These are phyloP conservation scores for Spiromastix sp. DNA, from an alignment of 2,329 filamentous ascomycete species.

Conservation along the genomic window DNA sequence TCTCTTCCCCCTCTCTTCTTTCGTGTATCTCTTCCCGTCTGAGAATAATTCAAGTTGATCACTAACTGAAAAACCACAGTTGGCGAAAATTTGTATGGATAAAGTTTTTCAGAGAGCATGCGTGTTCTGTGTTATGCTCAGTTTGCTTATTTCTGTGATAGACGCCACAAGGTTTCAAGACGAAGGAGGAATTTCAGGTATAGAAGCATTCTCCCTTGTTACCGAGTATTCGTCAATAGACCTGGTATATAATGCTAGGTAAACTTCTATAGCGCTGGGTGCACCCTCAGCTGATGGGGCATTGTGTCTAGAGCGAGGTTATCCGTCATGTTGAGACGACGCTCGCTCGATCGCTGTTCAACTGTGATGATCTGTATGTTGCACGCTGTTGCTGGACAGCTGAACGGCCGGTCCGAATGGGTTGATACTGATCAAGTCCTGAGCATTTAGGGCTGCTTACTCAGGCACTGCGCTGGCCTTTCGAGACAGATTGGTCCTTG, in stretches of 20 bases:
- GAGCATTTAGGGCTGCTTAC: constrained; percentile 78
- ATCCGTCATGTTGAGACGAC: constrained; percentile 95
- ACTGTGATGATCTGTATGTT: constrained; percentile 75
- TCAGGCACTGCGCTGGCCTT: constrained; percentile 84
- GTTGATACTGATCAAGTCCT: too few species aligned
- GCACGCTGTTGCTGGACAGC: too few species aligned
- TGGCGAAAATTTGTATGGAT: constrained; percentile 50
- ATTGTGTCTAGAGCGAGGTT: constrained; percentile 62
- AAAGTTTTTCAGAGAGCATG: neutral
- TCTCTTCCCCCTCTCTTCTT: neutral
- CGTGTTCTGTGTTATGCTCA: neutral
- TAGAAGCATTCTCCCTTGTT: too few species aligned
- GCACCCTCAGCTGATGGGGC: too few species aligned
- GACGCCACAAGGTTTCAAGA: constrained; percentile 60
- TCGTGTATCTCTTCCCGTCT: neutral
- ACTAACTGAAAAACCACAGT: constrained; percentile 22
- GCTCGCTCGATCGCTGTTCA: constrained; percentile 89
- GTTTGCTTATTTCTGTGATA: constrained; percentile 19
- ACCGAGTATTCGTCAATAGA: too few species aligned
- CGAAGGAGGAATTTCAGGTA: constrained; percentile 68
- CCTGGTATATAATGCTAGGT: too few species aligned
- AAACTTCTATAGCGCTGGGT: too few species aligned
- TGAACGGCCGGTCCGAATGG: too few species aligned
- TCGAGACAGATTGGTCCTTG: constrained; percentile 80
- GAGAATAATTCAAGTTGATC: neutral